These are phyloP conservation scores for Pichia pseudocactophila DNA, from an alignment of 805 yeast species.

Conservation along the genomic window DNA sequence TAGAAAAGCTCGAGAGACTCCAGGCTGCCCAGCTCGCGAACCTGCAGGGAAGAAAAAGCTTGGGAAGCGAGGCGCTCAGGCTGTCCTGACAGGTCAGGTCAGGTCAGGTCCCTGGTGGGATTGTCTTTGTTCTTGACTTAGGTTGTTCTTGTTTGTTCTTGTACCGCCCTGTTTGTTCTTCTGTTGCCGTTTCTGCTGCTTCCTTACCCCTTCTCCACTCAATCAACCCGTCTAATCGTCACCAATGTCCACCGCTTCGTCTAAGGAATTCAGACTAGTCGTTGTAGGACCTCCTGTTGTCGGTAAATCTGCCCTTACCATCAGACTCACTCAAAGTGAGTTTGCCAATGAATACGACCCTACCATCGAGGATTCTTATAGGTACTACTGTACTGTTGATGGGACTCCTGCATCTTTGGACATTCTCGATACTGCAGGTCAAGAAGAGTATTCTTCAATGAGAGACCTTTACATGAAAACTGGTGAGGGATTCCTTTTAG, in stretches of 20 bases:
- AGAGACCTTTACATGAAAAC: constrained; percentile 93
- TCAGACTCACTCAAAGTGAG: constrained; percentile 88
- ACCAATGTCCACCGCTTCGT: constrained; percentile 6
- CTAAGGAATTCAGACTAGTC: constrained; percentile 78
- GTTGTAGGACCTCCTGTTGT: constrained; percentile 99
- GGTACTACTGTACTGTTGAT: constrained; percentile 82
- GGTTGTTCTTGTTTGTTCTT: too few species aligned
- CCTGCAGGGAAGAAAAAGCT: too few species aligned
- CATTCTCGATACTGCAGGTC: constrained; percentile 96
- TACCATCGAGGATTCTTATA: constrained; percentile 86
- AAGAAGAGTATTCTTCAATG: constrained; percentile 92
- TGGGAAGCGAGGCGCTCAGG: too few species aligned
- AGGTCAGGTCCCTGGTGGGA: too few species aligned
- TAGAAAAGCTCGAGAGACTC: too few species aligned
- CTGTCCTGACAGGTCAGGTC: too few species aligned
- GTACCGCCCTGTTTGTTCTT: background rate
- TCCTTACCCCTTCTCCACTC: background rate
- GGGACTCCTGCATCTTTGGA: constrained; percentile 71
- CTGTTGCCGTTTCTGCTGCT: background rate
- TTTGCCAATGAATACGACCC: constrained; percentile 98
- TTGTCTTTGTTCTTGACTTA: too few species aligned
- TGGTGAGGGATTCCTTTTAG: constrained; percentile 88
- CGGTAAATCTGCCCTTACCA: constrained; percentile 94
- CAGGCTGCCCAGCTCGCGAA: too few species aligned
- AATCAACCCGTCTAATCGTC: background rate